A percentile compares a stretch with the other conserved stretches of the same genome.
phyloP scores from a whole-genome alignment of 305 asterid species.

The Euphrasia arctica region DNA sequence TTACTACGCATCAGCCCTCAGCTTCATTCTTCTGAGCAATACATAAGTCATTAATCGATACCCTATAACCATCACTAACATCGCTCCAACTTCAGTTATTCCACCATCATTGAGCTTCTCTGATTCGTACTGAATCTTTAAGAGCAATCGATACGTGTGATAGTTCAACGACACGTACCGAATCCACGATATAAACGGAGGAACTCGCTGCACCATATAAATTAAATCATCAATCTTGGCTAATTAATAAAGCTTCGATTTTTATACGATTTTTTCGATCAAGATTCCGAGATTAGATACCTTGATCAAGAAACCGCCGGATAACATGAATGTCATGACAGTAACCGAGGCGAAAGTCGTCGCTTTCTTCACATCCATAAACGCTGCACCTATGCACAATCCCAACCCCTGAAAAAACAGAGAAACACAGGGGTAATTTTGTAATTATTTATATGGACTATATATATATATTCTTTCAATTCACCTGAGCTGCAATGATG shows the following conservation, averaged over 20 bases:
- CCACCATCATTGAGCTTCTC: slow-evolving; percentile 24
- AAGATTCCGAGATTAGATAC: slow-evolving; percentile 5
- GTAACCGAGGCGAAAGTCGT: slow-evolving; percentile 45
- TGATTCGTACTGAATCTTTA: slow-evolving; percentile 33
- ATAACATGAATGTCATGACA: slow-evolving; percentile 43
- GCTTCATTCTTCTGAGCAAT: slow-evolving; percentile 34
- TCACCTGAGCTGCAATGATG: slow-evolving; percentile 44
- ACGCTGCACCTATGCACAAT: slow-evolving; percentile 43
- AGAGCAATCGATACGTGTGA: slow-evolving; percentile 39
- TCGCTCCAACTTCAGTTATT: slow-evolving; percentile 34
- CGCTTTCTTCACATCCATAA: slow-evolving; percentile 47
- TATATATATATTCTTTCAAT: not conserved
- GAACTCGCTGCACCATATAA: slow-evolving; percentile 34
- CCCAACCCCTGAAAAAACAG: slow-evolving; percentile 35
- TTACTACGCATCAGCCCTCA: slow-evolving; percentile 3
- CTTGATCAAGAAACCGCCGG: slow-evolving; percentile 41
- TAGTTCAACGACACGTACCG: slow-evolving; percentile 36
- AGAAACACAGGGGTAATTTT: not conserved
- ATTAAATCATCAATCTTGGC: too few relatives aligned
- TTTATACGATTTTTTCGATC: too few relatives aligned
- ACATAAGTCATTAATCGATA: slow-evolving; percentile 37
- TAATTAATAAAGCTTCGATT: too few relatives aligned
- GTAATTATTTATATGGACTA: too few relatives aligned
- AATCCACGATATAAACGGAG: slow-evolving; percentile 38
- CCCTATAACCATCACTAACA: slow-evolving; percentile 39